A percentile compares a stretch with the other conserved stretches of the same genome.
These are phyloP conservation scores for Aspergillus puulaauensis DNA, from an alignment of 2,329 filamentous ascomycete genomes.

Conservation along the genomic window DNA sequence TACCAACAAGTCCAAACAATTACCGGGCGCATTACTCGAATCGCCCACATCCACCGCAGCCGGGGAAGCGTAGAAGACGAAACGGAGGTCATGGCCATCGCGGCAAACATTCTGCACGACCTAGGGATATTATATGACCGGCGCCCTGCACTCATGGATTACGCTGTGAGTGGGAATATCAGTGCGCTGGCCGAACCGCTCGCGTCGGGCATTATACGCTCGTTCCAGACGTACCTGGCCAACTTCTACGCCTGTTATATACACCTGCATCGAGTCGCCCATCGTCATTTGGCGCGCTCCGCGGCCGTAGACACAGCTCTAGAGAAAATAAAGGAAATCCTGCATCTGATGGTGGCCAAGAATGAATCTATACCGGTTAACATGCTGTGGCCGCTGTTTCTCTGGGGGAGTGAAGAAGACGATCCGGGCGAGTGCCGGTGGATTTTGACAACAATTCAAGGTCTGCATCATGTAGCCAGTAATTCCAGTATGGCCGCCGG, in stretches of 20 bases:
- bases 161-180: neutral
- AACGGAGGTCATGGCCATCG: neutral
- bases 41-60: neutral
- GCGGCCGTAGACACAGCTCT: neutral
- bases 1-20: neutral
- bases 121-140: neutral
- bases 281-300: neutral
- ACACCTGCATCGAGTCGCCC: neutral
- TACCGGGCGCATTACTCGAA: neutral
- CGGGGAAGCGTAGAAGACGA: neutral
- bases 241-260: conserved; percentile 3
- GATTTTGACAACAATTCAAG: neutral
- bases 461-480: neutral
- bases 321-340: neutral
- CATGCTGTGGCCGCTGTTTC: neutral
- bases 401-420: neutral
- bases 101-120: neutral
- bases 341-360: neutral
- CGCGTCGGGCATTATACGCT: neutral
- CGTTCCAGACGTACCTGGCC: neutral
- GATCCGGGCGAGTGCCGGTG: neutral
- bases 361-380: neutral
- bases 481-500: neutral
- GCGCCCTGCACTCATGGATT: neutral
- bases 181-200: neutral